phyloP scores from a whole-genome alignment of 1,139 yeast genomes.

The Meyerozyma elateridarum region DNA sequence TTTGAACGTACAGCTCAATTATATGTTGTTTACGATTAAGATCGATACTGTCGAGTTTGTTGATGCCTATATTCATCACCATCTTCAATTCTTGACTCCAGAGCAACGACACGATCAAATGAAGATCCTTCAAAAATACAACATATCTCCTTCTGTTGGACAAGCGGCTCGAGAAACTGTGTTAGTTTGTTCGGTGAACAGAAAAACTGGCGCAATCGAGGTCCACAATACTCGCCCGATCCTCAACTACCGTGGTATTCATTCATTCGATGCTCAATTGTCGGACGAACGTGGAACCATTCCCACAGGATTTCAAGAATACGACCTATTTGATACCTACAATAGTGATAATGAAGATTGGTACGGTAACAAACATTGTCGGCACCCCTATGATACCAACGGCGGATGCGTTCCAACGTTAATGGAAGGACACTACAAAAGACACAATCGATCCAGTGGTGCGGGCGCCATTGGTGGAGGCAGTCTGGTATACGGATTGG shows the following conservation, averaged over 20 bases:
- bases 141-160: slow-evolving; percentile 3
- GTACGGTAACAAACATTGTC: slow-evolving; percentile 2
- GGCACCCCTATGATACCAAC: slow-evolving; percentile 1
- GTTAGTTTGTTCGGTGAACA: slow-evolving; percentile 12
- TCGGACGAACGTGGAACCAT: slow-evolving; percentile 3
- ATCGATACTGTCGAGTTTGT: slow-evolving; percentile 25
- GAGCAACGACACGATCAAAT: slow-evolving; percentile 6
- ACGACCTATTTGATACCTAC: too few species aligned
- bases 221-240: slow-evolving; percentile 11
- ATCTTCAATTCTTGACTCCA: slow-evolving; percentile 3
- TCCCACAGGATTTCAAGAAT: slow-evolving; percentile 7
- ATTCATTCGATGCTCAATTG: slow-evolving; percentile 2
- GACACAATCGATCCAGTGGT: too few species aligned
- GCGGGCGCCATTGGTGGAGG: slow-evolving; percentile 8
- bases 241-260: slow-evolving; percentile 8
- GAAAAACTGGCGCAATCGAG: slow-evolving; percentile 12
- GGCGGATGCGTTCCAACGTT: slow-evolving; percentile 1
- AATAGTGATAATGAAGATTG: slow-evolving; percentile 7
- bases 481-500: slow-evolving; percentile 8
- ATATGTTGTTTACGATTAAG: slow-evolving; percentile 27
- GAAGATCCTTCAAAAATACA: slow-evolving; percentile 3
- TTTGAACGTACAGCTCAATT: slow-evolving; percentile 35
- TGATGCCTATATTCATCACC: slow-evolving; percentile 12
- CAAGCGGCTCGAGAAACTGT: slow-evolving; percentile 3
- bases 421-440: slow-evolving; percentile 1